Evolutionary conservation across 805 yeast genomes (phyloP).

Genomic region (Metahyphopichia silvanorum): DNA sequence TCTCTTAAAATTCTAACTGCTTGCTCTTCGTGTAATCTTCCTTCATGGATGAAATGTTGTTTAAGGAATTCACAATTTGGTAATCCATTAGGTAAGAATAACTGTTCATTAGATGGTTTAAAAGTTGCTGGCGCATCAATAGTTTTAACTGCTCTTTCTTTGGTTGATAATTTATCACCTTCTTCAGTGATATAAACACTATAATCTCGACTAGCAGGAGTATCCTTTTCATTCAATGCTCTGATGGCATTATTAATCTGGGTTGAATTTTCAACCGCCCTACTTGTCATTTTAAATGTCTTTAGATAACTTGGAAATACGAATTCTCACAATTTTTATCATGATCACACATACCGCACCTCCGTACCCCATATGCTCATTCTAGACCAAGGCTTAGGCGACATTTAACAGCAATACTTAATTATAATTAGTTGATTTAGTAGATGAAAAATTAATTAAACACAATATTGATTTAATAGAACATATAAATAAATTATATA

Average conservation of each 20-base stretch:
- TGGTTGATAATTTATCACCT: constrained; percentile 54
- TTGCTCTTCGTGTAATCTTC: constrained; percentile 71
- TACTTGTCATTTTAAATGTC: no score
- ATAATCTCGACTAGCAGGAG: constrained; percentile 29
- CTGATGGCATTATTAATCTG: constrained; percentile 64
- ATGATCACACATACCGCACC: no score
- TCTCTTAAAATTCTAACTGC: constrained; percentile 59
- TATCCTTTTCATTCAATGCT: constrained; percentile 48
- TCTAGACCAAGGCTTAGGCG: no score
- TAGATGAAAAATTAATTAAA: no score
- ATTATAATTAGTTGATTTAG: no score
- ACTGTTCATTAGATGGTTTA: constrained; percentile 63
- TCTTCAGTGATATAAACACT: constrained; percentile 52
- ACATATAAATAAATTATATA: no score
- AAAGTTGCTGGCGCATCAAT: constrained; percentile 67
- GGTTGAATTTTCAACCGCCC: no score
- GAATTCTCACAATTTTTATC: no score
- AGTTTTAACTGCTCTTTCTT: constrained; percentile 50
- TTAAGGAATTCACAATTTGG: constrained; percentile 73
- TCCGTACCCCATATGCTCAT: no score
- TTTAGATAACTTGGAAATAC: no score
- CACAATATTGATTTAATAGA: no score
- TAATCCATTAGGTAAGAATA: constrained; percentile 59
- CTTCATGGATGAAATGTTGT: constrained; percentile 76
- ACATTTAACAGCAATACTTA: no score